A percentile compares a stretch with the other conserved stretches of the same genome.
Conservation (phyloP, 495 filamentous ascomycete species). For the Penicillium macrosclerotiorum region DNA sequence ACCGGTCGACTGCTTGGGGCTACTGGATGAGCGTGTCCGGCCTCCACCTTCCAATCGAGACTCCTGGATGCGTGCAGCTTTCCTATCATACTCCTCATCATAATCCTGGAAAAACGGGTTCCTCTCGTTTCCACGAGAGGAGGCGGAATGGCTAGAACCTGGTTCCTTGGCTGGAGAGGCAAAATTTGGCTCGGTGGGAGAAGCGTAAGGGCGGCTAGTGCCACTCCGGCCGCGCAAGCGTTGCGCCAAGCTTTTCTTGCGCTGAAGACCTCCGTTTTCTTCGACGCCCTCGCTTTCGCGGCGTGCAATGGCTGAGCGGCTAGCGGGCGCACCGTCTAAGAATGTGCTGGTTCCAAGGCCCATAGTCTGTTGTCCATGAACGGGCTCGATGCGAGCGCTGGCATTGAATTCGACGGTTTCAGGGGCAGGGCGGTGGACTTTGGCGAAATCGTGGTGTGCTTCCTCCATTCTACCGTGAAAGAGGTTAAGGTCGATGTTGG, state of each 20-base stretch:
- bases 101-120: constrained; percentile 92
- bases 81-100: constrained; percentile 68
- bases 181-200: constrained; percentile 36
- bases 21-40: constrained; percentile 55
- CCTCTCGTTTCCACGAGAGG: constrained; percentile 47
- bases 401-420: constrained; percentile 57
- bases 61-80: constrained; percentile 61
- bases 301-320: constrained; percentile 76
- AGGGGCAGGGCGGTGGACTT: constrained; percentile 32
- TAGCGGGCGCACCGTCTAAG: constrained; percentile 89
- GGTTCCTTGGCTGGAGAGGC: constrained; percentile 36
- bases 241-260: constrained; percentile 93
- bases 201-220: constrained; percentile 46
- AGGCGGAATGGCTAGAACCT: constrained; percentile 30
- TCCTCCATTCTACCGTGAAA: constrained; percentile 83
- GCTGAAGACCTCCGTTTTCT: constrained; percentile 63
- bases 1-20: constrained; percentile 51
- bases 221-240: constrained; percentile 70
- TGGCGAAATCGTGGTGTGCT: constrained; percentile 74
- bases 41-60: constrained; percentile 42
- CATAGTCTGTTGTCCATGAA: constrained; percentile 79
- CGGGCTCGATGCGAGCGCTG: constrained; percentile 57
- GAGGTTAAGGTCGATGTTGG: constrained; percentile 75
- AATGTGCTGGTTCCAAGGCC: constrained; percentile 95
- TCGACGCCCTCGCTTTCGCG: constrained; percentile 64